phyloP scores from a whole-genome alignment of 176 grass and related monocot genomes.

The Oryza coarctata region DNA sequence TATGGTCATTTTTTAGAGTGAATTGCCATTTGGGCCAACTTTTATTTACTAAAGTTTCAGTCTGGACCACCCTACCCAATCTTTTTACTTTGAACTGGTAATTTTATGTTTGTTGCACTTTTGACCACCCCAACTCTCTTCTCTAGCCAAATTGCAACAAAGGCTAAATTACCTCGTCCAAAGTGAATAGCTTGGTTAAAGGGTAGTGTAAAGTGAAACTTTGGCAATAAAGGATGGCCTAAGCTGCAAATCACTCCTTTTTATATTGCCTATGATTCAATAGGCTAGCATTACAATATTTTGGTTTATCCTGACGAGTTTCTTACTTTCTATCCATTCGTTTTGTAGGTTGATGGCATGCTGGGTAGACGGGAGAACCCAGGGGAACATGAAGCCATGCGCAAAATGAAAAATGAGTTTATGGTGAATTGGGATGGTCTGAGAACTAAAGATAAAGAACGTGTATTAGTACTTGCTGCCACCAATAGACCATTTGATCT shows the following conservation, averaged over 20 bases:
- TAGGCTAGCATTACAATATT: slow-evolving; percentile 1
- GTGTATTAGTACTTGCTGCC: slow-evolving; percentile 94
- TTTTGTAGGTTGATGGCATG: slow-evolving; percentile 85
- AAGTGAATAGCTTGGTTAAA: no score
- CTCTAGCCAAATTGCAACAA: no score
- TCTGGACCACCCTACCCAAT: no score
- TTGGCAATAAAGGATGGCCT: no score
- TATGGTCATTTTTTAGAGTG: not conserved
- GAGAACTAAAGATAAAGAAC: slow-evolving; percentile 91
- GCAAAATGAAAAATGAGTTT: slow-evolving; percentile 99
- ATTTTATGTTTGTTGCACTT: no score
- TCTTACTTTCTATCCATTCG: not conserved
- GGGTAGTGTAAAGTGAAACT: no score
- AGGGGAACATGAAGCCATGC: slow-evolving; percentile 98
- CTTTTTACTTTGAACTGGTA: no score
- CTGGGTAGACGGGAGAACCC: slow-evolving; percentile 96
- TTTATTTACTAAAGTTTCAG: no score
- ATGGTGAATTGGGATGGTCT: slow-evolving; percentile 99
- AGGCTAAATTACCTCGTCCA: no score
- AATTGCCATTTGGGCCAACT: no score
- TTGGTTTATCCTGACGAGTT: not conserved
- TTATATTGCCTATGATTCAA: slow-evolving; percentile 25
- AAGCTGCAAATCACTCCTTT: not conserved
- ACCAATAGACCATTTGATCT: slow-evolving; percentile 99
- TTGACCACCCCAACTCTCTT: no score